Evolutionary conservation across 331 rosid genomes (phyloP), one percentile per base, ranked within the genome.

Genomic region (Acacia pycnantha): DNA sequence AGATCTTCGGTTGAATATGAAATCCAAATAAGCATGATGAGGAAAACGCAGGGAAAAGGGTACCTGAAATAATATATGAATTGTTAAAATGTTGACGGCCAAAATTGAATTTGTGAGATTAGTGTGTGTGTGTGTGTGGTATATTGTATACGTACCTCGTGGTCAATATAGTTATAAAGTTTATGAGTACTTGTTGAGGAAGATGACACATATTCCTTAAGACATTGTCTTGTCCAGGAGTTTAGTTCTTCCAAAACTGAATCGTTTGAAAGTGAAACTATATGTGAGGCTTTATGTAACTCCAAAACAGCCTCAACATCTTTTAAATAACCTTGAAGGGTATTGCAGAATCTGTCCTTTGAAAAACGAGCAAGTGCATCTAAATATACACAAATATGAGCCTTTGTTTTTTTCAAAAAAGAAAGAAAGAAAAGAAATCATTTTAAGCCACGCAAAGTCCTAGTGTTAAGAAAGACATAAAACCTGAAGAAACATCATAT

Each of bases 251-350:
- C 86, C 73, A 95, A 76, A 84, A 86, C 19, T 12, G 87, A 78
- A 80, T 95, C 98, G 66, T 87, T 83, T 12, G 92, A 93, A 80
- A 85, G 77, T 59, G 88, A 70, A 82, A 81, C 71, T 66, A 86
- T 72, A 82, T 93, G 90, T 61, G 98, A 91, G 78, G 97, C 97
- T 84, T 62, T 90, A 73, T 83, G 90, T 56, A 95, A 78, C 82
- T 95, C 97, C 53, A 95, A 76, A 54, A 88, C 72, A 76, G 94
- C 79, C 74, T 82, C 82, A 44, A 87, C 82, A 82, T 91, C 93
- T 79, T 91, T 93, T 84, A 87, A 8, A n/a, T 56, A n/a, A n/a
- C 64, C 64, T n/a, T 56, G 64, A n/a, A 56, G 64, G 29, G 64
- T 56, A 2, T n/a, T 56, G 12, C 1, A 3, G 12, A 56, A 56